These are phyloP conservation scores for Mycocentrospora acerina DNA, from an alignment of 2,329 filamentous ascomycete genomes.

Conservation along the genomic window DNA sequence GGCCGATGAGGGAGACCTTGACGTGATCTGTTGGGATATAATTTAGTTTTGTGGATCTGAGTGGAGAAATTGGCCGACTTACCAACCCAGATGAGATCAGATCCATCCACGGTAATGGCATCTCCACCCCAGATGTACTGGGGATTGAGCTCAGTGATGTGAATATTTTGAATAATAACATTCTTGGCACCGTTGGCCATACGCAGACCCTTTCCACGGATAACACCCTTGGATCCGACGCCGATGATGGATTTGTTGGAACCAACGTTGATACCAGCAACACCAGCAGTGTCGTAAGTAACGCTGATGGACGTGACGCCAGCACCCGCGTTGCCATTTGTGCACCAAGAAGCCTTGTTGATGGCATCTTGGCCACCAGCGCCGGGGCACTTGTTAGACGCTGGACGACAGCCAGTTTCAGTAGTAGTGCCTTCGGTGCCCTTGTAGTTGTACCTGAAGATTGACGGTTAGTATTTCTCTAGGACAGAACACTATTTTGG, in stretches of 20 bases:
- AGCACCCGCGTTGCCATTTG: constrained; percentile 57
- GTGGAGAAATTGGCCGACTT: not conserved
- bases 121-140: constrained; percentile 33
- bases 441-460: constrained; percentile 51
- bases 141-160: constrained; percentile 45
- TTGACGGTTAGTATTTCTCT: not conserved
- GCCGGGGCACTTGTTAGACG: constrained; percentile 47
- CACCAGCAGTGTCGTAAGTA: constrained; percentile 54
- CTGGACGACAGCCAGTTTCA: constrained; percentile 58
- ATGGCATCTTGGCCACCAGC: constrained; percentile 62
- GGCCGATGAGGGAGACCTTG: constrained; percentile 57
- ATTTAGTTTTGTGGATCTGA: not conserved
- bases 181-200: constrained; percentile 46
- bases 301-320: constrained; percentile 44
- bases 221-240: constrained; percentile 52
- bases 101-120: constrained; percentile 22
- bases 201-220: constrained; percentile 58
- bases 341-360: constrained; percentile 56
- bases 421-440: constrained; percentile 55
- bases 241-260: constrained; percentile 62
- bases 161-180: constrained; percentile 49
- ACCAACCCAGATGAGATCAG: constrained; percentile 28
- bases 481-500: not conserved
- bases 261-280: constrained; percentile 51
- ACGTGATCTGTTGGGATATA: constrained; percentile 8